A percentile compares a stretch with the other conserved stretches of the same genome.
Conservation (phyloP, 1,284 basidiomycete species). For the Phellopilus nigrolimitatus region DNA sequence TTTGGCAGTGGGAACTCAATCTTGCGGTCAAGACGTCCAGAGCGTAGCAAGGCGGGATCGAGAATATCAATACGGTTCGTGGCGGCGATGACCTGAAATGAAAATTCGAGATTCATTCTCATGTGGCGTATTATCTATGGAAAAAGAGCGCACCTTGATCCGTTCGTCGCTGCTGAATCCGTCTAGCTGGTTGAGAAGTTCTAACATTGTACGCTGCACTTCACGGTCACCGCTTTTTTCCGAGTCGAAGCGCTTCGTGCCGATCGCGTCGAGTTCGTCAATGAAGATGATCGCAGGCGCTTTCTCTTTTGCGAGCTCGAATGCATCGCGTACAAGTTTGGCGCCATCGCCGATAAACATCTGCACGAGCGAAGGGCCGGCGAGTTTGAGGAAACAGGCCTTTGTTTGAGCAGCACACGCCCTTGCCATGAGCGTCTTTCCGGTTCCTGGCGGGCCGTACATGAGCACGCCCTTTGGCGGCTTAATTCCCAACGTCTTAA, state of each 20-base stretch:
- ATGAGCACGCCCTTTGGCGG: conserved; percentile 77
- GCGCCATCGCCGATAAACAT: conserved; percentile 86
- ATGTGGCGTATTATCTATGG: background rate
- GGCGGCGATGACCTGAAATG: conserved; percentile 88
- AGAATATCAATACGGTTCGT: conserved; percentile 99
- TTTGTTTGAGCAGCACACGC: conserved; percentile 81
- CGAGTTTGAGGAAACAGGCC: conserved; percentile 77
- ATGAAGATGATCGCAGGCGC: conserved; percentile 80
- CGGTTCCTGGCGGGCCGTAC: conserved; percentile 79
- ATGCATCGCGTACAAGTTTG: conserved; percentile 74
- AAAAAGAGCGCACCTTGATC: conserved; percentile 71
- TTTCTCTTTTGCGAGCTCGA: conserved; percentile 75
- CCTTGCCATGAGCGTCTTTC: conserved; percentile 74
- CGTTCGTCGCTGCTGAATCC: conserved; percentile 85
- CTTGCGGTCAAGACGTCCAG: conserved; percentile 73
- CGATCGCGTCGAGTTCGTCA: conserved; percentile 77
- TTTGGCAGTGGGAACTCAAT: conserved; percentile 80
- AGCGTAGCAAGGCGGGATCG: conserved; percentile 72
- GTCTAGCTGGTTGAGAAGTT: conserved; percentile 76
- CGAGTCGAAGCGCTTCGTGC: conserved; percentile 78
- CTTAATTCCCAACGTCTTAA: conserved; percentile 77
- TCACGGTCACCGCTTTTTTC: conserved; percentile 77
- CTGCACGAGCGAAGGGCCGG: conserved; percentile 73
- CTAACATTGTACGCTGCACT: conserved; percentile 78
- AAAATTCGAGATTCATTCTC: background rate